Evolutionary conservation across 139 green algal genomes (phyloP), one percentile per base, ranked within the genome.

Genomic region (Chlamydomonas schloesseri): DNA sequence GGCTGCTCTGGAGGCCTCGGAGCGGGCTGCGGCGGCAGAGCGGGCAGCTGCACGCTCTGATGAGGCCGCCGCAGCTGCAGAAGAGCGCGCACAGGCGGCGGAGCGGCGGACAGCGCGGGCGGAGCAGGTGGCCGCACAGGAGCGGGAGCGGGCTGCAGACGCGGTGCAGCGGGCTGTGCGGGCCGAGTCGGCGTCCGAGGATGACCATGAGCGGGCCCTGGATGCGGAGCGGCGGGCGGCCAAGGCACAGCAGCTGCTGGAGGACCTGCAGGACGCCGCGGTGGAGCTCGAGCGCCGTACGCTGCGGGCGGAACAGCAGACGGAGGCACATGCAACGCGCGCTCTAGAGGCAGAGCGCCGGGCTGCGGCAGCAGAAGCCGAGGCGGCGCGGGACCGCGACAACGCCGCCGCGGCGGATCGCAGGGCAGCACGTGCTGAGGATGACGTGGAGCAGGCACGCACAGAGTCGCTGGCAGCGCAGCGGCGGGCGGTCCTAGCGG

Each of bases 221-320:
- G 69, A 71, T 33, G 81, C 68, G 15, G 81, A 87, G 57, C 81
- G 81, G 13, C 55, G 69, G 0, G 81, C 81, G 9, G 69, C 65
- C 26, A 55, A 47, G 34, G 81, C 81, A 0, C 65, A 85, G 47
- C 79, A 70, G 62, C 47, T 79, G 53, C 18, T 79, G 33, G 34
- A 71, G 36, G 15, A 87, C 69, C 31, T 70, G 13, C 80, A 79
- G 53, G 69, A 31, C 26, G 69, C 71, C 53, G 10, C 8, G 0
- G 24, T 64, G 2, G 81, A 78, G 53, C 20, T 65, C 8, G 81
- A 79, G 81, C 11, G 53, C 5, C 53, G 73, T 26, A 23, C 53
- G 3, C 33, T 70, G 31, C 53, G 55, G 10, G 24, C 33, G 1
- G 34, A 79, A 69, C 33, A 79, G 69, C 29, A 33, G 15, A 34